These are phyloP conservation scores for Sporothrix globosa DNA, from an alignment of 2,329 filamentous ascomycete species.

Conservation along the genomic window DNA sequence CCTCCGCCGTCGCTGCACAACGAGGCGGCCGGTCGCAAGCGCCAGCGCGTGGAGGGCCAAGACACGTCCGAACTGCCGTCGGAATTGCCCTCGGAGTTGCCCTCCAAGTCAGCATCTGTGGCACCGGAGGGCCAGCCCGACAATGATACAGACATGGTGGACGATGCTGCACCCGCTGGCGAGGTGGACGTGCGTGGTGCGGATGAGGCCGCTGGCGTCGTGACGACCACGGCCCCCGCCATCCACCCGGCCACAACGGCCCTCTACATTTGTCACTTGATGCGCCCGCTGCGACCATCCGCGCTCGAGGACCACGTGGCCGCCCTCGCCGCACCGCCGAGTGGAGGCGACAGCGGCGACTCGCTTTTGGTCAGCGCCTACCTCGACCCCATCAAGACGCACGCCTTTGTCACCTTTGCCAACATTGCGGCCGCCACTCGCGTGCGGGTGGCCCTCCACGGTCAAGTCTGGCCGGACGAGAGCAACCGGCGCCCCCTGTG, in stretches of 20 bases:
- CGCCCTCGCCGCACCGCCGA: slow-evolving; percentile 63
- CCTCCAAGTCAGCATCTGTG: neutral
- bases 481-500: slow-evolving; percentile 79
- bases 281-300: slow-evolving; percentile 76
- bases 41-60: slow-evolving; percentile 42
- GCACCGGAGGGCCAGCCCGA: neutral
- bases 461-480: slow-evolving; percentile 83
- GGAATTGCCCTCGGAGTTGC: neutral
- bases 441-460: slow-evolving; percentile 76
- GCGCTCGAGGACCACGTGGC: slow-evolving; percentile 70
- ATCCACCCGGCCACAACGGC: slow-evolving; percentile 73
- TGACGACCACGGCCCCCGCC: slow-evolving; percentile 53
- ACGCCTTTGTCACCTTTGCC: slow-evolving; percentile 78
- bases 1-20: slow-evolving; percentile 52
- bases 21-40: slow-evolving; percentile 46
- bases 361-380: slow-evolving; percentile 69
- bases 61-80: neutral
- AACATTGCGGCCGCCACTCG: slow-evolving; percentile 72
- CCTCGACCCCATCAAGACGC: slow-evolving; percentile 82
- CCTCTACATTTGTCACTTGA: slow-evolving; percentile 87
- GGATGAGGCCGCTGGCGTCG: slow-evolving; percentile 38
- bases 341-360: slow-evolving; percentile 41
- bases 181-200: slow-evolving; percentile 33
- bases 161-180: neutral
- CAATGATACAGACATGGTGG: neutral